phyloP scores from a whole-genome alignment of 148 eudicot genomes.

The Silene uniflora region DNA sequence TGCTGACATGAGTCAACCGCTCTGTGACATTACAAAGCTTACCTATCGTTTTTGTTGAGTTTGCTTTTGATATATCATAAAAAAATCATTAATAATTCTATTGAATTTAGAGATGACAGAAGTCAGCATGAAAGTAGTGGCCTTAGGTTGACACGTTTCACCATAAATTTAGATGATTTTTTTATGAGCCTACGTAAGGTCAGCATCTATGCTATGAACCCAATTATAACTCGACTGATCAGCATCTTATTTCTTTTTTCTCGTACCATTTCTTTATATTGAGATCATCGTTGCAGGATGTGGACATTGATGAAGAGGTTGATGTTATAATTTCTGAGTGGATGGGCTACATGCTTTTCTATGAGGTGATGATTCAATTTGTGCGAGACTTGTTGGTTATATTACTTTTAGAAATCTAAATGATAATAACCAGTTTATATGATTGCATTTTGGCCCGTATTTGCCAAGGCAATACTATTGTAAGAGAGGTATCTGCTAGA shows the following conservation, averaged over 20 bases:
- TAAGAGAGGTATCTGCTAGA: neutral
- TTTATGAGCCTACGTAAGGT: neutral
- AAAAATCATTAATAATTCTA: neutral
- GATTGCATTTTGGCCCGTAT: neutral
- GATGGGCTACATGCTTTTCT: constrained; percentile 99
- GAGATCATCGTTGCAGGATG: constrained; percentile 58
- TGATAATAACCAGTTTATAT: neutral
- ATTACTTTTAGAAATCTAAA: neutral
- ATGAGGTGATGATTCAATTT: constrained; percentile 60
- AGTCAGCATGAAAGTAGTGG: neutral
- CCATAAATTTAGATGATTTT: neutral
- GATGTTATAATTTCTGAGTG: constrained; percentile 97
- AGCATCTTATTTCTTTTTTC: neutral
- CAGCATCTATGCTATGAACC: neutral
- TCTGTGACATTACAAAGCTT: neutral
- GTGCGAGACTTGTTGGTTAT: neutral
- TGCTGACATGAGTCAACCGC: constrained; percentile 4
- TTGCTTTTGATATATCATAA: neutral
- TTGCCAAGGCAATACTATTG: neutral
- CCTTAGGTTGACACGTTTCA: neutral
- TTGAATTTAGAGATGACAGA: neutral
- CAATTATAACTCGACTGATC: neutral
- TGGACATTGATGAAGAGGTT: constrained; percentile 84
- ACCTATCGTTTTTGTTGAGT: constrained; percentile 1
- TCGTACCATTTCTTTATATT: constrained; percentile 1